A percentile compares a stretch with the other conserved stretches of the same genome.
These are phyloP conservation scores for Neurospora sp. DNA, from an alignment of 2,329 filamentous ascomycete species.

Conservation along the genomic window DNA sequence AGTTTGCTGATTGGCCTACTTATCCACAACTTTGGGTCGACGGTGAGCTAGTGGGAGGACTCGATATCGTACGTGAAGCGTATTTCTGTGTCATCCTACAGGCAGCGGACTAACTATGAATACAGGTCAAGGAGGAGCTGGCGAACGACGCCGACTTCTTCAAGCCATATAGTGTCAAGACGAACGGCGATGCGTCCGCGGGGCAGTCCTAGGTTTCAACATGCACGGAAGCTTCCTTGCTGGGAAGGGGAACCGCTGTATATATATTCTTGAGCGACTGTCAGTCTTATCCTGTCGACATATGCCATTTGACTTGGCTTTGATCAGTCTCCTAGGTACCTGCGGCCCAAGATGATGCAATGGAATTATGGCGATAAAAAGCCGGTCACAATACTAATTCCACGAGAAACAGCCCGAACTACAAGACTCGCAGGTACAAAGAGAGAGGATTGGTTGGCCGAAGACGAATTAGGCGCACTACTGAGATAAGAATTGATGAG, in stretches of 20 bases:
- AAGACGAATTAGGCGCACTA: neutral
- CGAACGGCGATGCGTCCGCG: constrained; percentile 29
- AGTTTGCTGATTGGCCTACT: constrained; percentile 97
- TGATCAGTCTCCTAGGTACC: neutral
- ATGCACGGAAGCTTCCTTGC: constrained; percentile 55
- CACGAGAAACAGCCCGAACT: neutral
- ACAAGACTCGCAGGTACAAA: neutral
- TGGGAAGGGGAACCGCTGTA: constrained; percentile 28
- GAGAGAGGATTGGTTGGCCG: neutral
- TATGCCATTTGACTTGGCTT: neutral
- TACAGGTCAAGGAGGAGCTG: constrained; percentile 86
- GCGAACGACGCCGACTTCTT: constrained; percentile 77
- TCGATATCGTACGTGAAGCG: constrained; percentile 74
- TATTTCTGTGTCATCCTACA: neutral
- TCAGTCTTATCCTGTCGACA: neutral
- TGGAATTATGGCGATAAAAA: neutral
- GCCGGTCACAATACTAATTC: neutral
- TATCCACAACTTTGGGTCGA: constrained; percentile 91
- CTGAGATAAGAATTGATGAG: neutral
- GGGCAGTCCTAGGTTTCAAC: constrained; percentile 29
- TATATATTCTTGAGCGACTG: neutral
- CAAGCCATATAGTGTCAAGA: constrained; percentile 55
- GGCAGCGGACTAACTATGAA: constrained; percentile 7
- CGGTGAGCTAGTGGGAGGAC: constrained; percentile 81
- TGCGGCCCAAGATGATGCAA: neutral